Evolutionary conservation across 1,284 basidiomycete species (phyloP).

Genomic region (Malassezia caprae): DNA sequence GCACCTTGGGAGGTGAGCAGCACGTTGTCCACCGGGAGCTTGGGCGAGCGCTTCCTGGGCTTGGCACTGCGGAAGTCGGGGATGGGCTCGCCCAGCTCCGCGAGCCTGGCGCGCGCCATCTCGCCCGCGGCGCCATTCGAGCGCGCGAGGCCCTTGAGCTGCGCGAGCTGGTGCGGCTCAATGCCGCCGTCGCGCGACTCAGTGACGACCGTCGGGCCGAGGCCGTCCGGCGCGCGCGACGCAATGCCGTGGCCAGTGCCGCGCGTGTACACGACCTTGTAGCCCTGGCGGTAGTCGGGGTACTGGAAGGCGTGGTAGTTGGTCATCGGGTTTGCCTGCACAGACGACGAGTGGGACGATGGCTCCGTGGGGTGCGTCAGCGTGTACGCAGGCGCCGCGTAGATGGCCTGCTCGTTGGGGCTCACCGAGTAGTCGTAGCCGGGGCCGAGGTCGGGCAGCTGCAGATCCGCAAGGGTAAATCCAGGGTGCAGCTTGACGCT

Average conservation of each 20-base stretch:
- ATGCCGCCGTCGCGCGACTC: not conserved
- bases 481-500: constrained; percentile 25
- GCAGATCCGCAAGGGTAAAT: constrained; percentile 26
- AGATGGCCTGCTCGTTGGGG: constrained; percentile 25
- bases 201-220: not conserved
- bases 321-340: constrained; percentile 39
- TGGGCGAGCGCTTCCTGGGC: not conserved
- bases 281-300: constrained; percentile 31
- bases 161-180: constrained; percentile 11
- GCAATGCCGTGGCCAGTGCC: constrained; percentile 25
- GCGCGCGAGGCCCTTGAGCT: constrained; percentile 15
- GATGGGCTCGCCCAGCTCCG: constrained; percentile 17
- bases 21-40: not conserved
- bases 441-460: constrained; percentile 29
- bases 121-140: constrained; percentile 11
- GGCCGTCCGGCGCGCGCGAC: constrained; percentile 5
- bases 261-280: constrained; percentile 32
- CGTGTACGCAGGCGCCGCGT: constrained; percentile 30
- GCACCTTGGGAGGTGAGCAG: not conserved
- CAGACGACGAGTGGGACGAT: constrained; percentile 41
- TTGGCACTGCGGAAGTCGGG: not conserved
- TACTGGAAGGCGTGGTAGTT: constrained; percentile 41
- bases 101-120: constrained; percentile 15
- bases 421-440: constrained; percentile 33
- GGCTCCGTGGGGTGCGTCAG: constrained; percentile 36